phyloP scores from a whole-genome alignment of 2,329 filamentous ascomycete genomes.

The Aphanocladium album region DNA sequence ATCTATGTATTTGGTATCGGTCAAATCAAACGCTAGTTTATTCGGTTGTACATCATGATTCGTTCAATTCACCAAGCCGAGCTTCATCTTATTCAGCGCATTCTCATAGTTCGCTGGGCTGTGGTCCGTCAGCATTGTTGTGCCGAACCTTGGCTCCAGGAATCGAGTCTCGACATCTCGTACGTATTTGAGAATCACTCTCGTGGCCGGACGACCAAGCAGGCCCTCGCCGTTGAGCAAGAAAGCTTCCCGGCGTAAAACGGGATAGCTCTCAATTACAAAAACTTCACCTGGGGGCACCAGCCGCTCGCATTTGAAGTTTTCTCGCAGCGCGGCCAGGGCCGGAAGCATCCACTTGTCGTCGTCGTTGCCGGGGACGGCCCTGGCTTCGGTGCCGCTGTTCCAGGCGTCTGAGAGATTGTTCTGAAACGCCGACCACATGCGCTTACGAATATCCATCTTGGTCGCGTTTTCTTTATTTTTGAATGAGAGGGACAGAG shows the following conservation, averaged over 20 bases:
- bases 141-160: conserved; percentile 64
- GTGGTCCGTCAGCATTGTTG: conserved; percentile 71
- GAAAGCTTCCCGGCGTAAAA: conserved; percentile 63
- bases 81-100: conserved; percentile 55
- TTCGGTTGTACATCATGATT: conserved; percentile 14
- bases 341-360: conserved; percentile 66
- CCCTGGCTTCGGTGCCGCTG: conserved; percentile 25
- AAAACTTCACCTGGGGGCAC: conserved; percentile 75
- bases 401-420: conserved; percentile 60
- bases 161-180: conserved; percentile 66
- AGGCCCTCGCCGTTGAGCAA: conserved; percentile 39
- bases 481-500: conserved; percentile 67
- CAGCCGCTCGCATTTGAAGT: conserved; percentile 65
- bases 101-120: conserved; percentile 70
- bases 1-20: neutral
- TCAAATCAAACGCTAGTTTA: neutral
- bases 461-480: conserved; percentile 63
- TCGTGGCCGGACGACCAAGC: conserved; percentile 60
- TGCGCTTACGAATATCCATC: conserved; percentile 58
- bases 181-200: conserved; percentile 66
- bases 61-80: conserved; percentile 37
- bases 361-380: conserved; percentile 44
- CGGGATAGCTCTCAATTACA: conserved; percentile 61
- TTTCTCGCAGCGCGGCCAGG: conserved; percentile 59
- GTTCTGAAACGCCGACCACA: conserved; percentile 61